Evolutionary conservation across 2,329 filamentous ascomycete species (phyloP).

Genomic region (Tolypocladium sp.): DNA sequence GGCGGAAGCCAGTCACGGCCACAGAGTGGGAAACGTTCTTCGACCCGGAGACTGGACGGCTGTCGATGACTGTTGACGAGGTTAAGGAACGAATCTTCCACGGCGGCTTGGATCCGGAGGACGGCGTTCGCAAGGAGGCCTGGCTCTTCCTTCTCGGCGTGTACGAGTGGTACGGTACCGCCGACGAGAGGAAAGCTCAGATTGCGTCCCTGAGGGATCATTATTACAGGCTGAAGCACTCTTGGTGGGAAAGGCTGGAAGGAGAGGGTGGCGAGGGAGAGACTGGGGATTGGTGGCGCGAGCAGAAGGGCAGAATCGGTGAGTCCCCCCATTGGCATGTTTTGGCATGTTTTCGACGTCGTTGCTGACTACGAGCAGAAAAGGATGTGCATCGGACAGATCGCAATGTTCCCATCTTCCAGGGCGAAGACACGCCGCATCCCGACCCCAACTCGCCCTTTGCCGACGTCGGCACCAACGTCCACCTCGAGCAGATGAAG

Average conservation of each 20-base stretch:
- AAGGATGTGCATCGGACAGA: conserved; percentile 98
- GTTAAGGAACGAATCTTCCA: conserved; percentile 98
- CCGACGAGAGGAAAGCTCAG: conserved; percentile 73
- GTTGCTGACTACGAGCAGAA: conserved; percentile 47
- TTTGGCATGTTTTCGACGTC: neutral
- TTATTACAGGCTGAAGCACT: conserved; percentile 85
- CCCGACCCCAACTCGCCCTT: conserved; percentile 95
- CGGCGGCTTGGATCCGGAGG: conserved; percentile 78
- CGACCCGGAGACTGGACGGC: conserved; percentile 60
- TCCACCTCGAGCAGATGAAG: conserved; percentile 97
- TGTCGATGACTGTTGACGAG: conserved; percentile 78
- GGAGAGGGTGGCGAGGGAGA: conserved; percentile 73
- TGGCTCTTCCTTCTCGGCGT: conserved; percentile 93
- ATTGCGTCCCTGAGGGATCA: conserved; percentile 82
- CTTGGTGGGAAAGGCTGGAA: conserved; percentile 92
- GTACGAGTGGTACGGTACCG: conserved; percentile 85
- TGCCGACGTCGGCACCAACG: conserved; percentile 85
- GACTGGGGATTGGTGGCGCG: conserved; percentile 90
- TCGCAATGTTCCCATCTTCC: conserved; percentile 87
- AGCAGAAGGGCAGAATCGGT: conserved; percentile 91
- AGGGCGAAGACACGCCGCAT: conserved; percentile 91
- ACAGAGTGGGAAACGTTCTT: conserved; percentile 92
- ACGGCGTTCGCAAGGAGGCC: conserved; percentile 89
- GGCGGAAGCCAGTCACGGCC: conserved; percentile 66
- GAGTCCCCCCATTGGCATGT: conserved; percentile 25